Percentiles rank a stretch among this genome's conserved stretches.
Conservation (phyloP, 2,329 filamentous ascomycete genomes). For the Diaporthe citriasiana region DNA sequence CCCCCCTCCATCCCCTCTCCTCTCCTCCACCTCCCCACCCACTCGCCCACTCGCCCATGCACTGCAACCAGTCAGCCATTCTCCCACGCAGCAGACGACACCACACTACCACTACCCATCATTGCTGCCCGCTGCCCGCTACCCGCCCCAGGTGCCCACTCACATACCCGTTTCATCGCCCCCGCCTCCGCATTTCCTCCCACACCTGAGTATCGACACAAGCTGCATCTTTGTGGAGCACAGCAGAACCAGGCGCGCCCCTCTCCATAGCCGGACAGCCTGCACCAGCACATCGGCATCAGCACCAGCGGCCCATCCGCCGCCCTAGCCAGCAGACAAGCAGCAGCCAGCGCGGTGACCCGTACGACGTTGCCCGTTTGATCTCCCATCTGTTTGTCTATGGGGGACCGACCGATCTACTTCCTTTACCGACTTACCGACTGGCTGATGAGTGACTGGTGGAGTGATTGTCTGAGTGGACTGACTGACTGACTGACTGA, state of each 20-base stretch:
- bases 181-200: slow-evolving; percentile 42
- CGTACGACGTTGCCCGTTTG: neutral
- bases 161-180: slow-evolving; percentile 37
- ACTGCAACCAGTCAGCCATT: too few relatives aligned
- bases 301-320: slow-evolving; percentile 11
- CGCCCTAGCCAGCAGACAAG: slow-evolving; percentile 1
- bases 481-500: neutral
- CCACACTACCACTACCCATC: neutral
- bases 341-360: neutral
- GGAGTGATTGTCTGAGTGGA: neutral
- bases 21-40: slow-evolving; percentile 2
- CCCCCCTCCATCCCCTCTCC: slow-evolving; percentile 9
- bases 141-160: slow-evolving; percentile 28
- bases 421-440: neutral
- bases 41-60: neutral
- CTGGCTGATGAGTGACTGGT: neutral
- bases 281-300: slow-evolving; percentile 9
- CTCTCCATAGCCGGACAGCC: slow-evolving; percentile 18
- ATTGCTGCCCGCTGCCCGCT: neutral
- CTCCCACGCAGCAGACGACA: slow-evolving; percentile 10
- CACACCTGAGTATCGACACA: slow-evolving; percentile 29
- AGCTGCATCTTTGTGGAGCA: slow-evolving; percentile 37
- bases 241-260: slow-evolving; percentile 19
- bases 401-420: neutral
- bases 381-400: neutral